Conservation (phyloP, 352 stramenopile genomes). For the Thalassiosira hispida region DNA sequence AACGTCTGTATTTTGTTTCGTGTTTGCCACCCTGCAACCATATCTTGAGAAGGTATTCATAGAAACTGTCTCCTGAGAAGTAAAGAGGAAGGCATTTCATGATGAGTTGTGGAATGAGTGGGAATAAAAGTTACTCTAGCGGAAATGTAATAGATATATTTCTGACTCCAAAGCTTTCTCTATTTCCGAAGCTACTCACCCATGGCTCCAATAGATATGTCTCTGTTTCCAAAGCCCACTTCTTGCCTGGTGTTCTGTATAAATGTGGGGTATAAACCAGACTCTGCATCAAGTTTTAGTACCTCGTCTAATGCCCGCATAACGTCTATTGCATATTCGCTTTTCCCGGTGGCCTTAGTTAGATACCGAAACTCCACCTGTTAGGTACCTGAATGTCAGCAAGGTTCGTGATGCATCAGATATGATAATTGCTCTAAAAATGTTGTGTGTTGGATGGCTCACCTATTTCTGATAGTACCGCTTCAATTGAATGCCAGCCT, state of each 20-base stretch:
- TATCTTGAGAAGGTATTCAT: constrained; percentile 98
- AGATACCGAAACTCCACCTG: constrained; percentile 90
- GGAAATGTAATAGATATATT: no score
- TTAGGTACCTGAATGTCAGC: constrained; percentile 60
- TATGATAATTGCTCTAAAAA: background rate
- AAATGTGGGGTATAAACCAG: constrained; percentile 88
- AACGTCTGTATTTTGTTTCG: constrained; percentile 84
- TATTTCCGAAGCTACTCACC: no score
- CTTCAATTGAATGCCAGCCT: constrained; percentile 62
- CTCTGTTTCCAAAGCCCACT: constrained; percentile 60
- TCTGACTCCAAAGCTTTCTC: no score
- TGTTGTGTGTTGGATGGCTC: no score
- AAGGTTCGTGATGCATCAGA: background rate
- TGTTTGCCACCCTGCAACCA: constrained; percentile 94
- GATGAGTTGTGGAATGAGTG: background rate
- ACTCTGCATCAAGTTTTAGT: constrained; percentile 57
- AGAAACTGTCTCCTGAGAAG: constrained; percentile 82
- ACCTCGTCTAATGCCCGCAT: constrained; percentile 85
- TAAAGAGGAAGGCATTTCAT: background rate
- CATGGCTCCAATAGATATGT: constrained; percentile 92
- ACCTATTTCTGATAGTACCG: constrained; percentile 82
- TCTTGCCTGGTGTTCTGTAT: constrained; percentile 56
- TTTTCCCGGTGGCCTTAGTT: constrained; percentile 69
- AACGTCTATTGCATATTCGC: constrained; percentile 76
- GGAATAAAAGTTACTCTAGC: no score